phyloP scores from a whole-genome alignment of 208 protist genomes.

The Hexamita inflata region DNA sequence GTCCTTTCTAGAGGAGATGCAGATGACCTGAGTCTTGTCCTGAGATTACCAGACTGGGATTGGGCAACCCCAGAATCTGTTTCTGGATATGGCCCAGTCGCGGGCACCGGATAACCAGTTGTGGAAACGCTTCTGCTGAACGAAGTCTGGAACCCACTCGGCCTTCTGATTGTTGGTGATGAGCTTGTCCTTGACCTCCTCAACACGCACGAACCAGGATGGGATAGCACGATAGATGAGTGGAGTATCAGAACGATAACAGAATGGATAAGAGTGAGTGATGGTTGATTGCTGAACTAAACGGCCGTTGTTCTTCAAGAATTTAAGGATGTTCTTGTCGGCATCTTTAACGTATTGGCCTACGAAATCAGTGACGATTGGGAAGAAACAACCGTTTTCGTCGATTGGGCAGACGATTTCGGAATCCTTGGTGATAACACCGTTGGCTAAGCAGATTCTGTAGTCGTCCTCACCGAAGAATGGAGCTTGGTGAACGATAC shows the following conservation, averaged over 20 bases:
- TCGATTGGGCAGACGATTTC: constrained; percentile 87
- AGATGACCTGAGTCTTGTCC: constrained; percentile 65
- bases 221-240: constrained; percentile 84
- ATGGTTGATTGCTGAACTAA: constrained; percentile 67
- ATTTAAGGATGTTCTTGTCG: constrained; percentile 75
- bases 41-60: constrained; percentile 86
- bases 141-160: constrained; percentile 71
- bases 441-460: constrained; percentile 66
- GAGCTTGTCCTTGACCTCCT: constrained; percentile 69
- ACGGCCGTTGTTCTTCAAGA: constrained; percentile 67
- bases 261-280: constrained; percentile 96
- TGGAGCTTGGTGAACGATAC: constrained; percentile 94
- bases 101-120: constrained; percentile 75
- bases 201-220: constrained; percentile 94
- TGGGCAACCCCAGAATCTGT: constrained; percentile 82
- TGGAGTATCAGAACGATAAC: constrained; percentile 93
- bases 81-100: constrained; percentile 44
- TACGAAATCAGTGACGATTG: constrained; percentile 67
- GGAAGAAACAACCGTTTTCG: constrained; percentile 79
- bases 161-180: constrained; percentile 38
- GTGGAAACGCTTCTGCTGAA: constrained; percentile 88
- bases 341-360: constrained; percentile 88
- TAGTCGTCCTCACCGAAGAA: constrained; percentile 98
- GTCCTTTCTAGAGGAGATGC: constrained; percentile 79
- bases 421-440: constrained; percentile 67